Evolutionary conservation across 1,139 yeast species (phyloP).

Genomic region (Geotrichum histeridarum): DNA sequence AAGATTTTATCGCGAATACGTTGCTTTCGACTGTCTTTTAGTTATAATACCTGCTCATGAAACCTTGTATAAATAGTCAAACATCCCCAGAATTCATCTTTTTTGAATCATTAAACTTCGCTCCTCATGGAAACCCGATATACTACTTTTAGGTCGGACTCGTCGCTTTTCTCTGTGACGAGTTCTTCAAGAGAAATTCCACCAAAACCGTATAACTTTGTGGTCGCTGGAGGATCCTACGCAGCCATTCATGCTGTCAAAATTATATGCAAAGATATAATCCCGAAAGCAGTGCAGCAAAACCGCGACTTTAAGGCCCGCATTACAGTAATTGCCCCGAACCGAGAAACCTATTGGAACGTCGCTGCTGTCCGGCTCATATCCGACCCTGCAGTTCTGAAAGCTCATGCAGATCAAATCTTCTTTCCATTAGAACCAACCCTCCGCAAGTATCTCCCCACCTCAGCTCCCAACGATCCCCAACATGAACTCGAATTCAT

Average conservation of each 20-base stretch:
- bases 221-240: constrained; percentile 19
- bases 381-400: constrained; percentile 16
- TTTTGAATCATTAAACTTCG: no score
- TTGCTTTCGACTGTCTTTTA: no score
- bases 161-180: no score
- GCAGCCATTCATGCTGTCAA: constrained; percentile 17
- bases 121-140: no score
- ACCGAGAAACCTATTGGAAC: constrained; percentile 20
- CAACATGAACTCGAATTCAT: constrained; percentile 13
- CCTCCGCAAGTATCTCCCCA: constrained; percentile 14
- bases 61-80: no score
- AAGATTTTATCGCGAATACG: no score
- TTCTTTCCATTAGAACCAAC: constrained; percentile 18
- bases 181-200: no score
- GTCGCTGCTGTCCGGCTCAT: constrained; percentile 20
- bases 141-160: no score
- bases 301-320: constrained; percentile 12
- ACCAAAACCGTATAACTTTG: constrained; percentile 7
- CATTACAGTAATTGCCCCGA: constrained; percentile 20
- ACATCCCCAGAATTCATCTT: no score
- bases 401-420: constrained; percentile 13
- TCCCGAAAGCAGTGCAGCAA: constrained; percentile 13
- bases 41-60: no score
- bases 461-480: not conserved
- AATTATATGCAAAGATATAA: constrained; percentile 11